These are phyloP conservation scores for Gonapodya prolifera DNA, from an alignment of 192 early-diverging fungal genomes.

Conservation along the genomic window DNA sequence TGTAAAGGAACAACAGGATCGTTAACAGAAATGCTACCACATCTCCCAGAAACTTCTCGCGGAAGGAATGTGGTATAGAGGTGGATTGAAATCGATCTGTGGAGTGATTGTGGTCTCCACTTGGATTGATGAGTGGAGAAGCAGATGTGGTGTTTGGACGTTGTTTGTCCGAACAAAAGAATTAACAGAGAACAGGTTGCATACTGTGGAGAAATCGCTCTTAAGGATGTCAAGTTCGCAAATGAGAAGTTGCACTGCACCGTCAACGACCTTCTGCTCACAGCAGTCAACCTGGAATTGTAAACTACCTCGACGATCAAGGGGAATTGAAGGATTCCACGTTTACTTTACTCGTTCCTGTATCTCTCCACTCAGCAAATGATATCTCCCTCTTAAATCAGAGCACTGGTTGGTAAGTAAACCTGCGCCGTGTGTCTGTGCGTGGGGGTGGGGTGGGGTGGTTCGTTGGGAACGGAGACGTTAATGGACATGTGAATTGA, in stretches of 20 bases:
- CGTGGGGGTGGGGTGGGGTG: too few species aligned
- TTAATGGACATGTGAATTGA: too few species aligned
- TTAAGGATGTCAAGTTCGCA: not conserved
- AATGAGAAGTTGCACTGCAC: not conserved
- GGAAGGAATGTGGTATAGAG: too few species aligned
- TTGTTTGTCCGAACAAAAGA: not conserved
- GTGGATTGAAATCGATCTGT: too few species aligned
- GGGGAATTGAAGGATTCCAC: not conserved
- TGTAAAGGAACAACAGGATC: too few species aligned
- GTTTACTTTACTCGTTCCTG: not conserved
- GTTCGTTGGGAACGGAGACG: too few species aligned
- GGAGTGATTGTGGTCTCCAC: not conserved
- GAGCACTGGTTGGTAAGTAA: not conserved
- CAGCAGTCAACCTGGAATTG: not conserved
- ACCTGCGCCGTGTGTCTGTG: too few species aligned
- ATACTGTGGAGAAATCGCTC: not conserved
- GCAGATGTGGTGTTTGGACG: not conserved
- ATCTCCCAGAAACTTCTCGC: too few species aligned
- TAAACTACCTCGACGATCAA: not conserved
- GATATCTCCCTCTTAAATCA: not conserved
- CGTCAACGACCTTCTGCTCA: not conserved
- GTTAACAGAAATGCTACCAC: too few species aligned
- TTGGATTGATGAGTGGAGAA: not conserved
- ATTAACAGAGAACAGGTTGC: not conserved
- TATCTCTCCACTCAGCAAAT: not conserved